Conservation (phyloP, 495 filamentous ascomycete genomes). For the Hypomontagnella submonticulosa region DNA sequence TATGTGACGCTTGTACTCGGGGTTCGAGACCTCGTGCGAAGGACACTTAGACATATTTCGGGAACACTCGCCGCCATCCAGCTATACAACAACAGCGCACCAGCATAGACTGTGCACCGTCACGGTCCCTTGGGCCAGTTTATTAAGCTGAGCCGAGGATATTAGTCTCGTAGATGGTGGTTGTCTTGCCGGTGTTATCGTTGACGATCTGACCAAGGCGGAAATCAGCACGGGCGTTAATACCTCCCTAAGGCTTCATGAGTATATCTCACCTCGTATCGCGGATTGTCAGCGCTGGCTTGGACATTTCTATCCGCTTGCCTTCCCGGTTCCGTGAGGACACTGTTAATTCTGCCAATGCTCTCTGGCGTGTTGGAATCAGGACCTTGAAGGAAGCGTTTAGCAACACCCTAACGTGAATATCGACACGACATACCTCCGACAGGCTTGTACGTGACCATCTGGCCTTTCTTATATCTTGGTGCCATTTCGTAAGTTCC, state of each 20-base stretch:
- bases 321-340: constrained; percentile 51
- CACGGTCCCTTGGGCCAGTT: not conserved
- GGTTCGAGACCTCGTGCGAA: too few species aligned
- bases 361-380: constrained; percentile 53
- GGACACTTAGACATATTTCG: too few species aligned
- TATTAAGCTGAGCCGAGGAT: constrained; percentile 46
- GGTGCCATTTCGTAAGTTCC: constrained; percentile 27
- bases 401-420: constrained; percentile 10
- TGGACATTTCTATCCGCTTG: constrained; percentile 52
- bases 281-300: constrained; percentile 49
- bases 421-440: constrained; percentile 39
- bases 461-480: constrained; percentile 45
- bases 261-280: constrained; percentile 50
- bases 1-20: too few species aligned
- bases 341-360: constrained; percentile 46
- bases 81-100: not conserved
- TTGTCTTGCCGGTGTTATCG: constrained; percentile 52
- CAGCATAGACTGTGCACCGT: not conserved
- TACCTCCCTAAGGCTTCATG: not conserved
- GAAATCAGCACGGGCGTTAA: constrained; percentile 2
- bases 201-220: constrained; percentile 48
- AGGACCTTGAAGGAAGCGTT: constrained; percentile 44
- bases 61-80: not conserved
- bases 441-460: constrained; percentile 51
- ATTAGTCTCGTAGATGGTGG: constrained; percentile 51